Conservation (phyloP, 306 rosid genomes). For the Astragalus membranaceus region DNA sequence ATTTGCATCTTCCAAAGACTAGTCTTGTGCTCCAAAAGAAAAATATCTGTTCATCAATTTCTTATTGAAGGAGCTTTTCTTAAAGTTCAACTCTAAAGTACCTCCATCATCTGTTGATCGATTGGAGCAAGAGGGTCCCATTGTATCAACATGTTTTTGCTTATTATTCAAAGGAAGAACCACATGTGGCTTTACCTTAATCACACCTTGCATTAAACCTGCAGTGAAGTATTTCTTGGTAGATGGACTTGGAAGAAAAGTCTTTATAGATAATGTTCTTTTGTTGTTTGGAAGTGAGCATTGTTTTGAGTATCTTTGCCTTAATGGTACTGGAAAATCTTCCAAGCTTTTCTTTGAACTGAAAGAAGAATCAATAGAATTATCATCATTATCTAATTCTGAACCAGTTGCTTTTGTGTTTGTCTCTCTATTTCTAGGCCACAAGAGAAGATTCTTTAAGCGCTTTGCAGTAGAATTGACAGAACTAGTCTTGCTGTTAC, state of each 20-base stretch:
- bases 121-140: conserved; percentile 39
- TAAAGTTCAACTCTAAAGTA: conserved; percentile 17
- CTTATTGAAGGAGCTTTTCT: conserved; percentile 41
- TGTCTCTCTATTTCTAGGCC: conserved; percentile 49
- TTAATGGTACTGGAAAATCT: conserved; percentile 46
- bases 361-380: conserved; percentile 34
- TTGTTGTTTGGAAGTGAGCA: conserved; percentile 60
- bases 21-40: conserved; percentile 72
- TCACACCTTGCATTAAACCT: conserved; percentile 83
- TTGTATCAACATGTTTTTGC: conserved; percentile 29
- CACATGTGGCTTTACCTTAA: conserved; percentile 54
- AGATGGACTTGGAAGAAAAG: conserved; percentile 57
- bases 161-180: conserved; percentile 26
- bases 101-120: conserved; percentile 12
- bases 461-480: conserved; percentile 37
- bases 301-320: conserved; percentile 54
- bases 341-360: conserved; percentile 29
- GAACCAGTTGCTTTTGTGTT: conserved; percentile 5
- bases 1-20: conserved; percentile 41
- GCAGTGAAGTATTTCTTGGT: conserved; percentile 51
- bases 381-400: conserved; percentile 40
- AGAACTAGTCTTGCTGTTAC: conserved; percentile 40
- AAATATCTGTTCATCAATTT: conserved; percentile 64
- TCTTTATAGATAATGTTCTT: conserved; percentile 39
- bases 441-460: conserved; percentile 56